phyloP scores from a whole-genome alignment of 257 asterid species.

The Salvia rosmarinus region DNA sequence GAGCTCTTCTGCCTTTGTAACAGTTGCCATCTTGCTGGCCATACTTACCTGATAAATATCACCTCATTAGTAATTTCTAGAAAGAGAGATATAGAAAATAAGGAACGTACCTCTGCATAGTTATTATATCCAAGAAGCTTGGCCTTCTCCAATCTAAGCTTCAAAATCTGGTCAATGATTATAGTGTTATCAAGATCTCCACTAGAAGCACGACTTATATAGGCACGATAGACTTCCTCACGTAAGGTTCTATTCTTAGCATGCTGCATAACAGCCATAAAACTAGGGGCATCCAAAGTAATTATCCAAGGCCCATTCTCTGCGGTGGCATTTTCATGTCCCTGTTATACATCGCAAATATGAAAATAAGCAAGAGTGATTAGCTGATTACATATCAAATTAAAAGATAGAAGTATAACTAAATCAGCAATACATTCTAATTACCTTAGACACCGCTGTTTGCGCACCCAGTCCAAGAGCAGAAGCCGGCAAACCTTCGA shows the following conservation, averaged over 20 bases:
- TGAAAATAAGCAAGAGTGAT: constrained; percentile 9
- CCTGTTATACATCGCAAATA: constrained; percentile 52
- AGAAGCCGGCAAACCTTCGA: constrained; percentile 85
- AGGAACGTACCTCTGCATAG: constrained; percentile 80
- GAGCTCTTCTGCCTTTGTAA: constrained; percentile 83
- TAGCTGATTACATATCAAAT: constrained; percentile 24
- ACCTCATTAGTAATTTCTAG: constrained; percentile 35
- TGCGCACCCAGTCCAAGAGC: constrained; percentile 98
- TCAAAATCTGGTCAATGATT: constrained; percentile 80
- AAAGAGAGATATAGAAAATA: constrained; percentile 11
- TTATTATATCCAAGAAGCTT: constrained; percentile 92
- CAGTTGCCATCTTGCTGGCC: constrained; percentile 97
- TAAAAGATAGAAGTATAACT: constrained; percentile 11
- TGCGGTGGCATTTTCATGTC: constrained; percentile 91
- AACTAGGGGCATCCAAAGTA: constrained; percentile 95
- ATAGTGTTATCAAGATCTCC: constrained; percentile 87
- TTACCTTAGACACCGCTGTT: constrained; percentile 93
- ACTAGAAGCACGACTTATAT: constrained; percentile 85
- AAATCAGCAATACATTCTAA: constrained; percentile 9
- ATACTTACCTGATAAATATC: constrained; percentile 76
- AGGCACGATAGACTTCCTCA: constrained; percentile 96
- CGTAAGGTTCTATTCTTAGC: constrained; percentile 83
- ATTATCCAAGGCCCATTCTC: constrained; percentile 95
- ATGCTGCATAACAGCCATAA: constrained; percentile 85
- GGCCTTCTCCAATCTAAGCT: constrained; percentile 90